phyloP scores from a whole-genome alignment of 1,284 basidiomycete genomes.

The Ustilago nuda region DNA sequence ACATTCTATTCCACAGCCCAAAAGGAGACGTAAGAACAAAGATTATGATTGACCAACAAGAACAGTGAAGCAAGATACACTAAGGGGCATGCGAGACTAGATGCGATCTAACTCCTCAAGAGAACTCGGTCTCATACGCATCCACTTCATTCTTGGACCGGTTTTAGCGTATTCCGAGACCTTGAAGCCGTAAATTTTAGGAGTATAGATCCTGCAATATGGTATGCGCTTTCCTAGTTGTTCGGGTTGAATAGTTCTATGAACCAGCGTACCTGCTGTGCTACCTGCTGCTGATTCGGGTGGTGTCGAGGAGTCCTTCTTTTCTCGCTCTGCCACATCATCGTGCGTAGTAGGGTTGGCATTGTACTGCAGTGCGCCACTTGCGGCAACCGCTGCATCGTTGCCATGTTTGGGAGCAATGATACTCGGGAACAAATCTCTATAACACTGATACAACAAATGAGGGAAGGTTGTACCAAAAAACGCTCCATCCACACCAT shows the following conservation, averaged over 20 bases:
- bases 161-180: constrained; percentile 77
- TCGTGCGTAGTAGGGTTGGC: neutral
- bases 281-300: constrained; percentile 70
- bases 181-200: constrained; percentile 87
- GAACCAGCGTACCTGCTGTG: constrained; percentile 2
- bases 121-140: constrained; percentile 83
- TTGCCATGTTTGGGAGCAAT: constrained; percentile 49
- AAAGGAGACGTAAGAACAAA: neutral
- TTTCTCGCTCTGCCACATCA: no score
- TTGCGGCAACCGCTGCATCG: neutral
- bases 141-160: constrained; percentile 96
- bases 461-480: constrained; percentile 99
- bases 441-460: constrained; percentile 96
- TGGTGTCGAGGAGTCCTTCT: constrained; percentile 2
- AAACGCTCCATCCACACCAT: constrained; percentile 98
- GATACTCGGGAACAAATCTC: constrained; percentile 70
- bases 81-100: neutral
- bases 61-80: neutral
- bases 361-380: neutral
- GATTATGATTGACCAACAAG: neutral
- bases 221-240: constrained; percentile 57
- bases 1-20: no score
- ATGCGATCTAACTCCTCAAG: constrained; percentile 79
- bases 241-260: constrained; percentile 44
- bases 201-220: constrained; percentile 79